Conservation (phyloP, 139 green algal species). For the Deuterostichococcus epilithicus region DNA sequence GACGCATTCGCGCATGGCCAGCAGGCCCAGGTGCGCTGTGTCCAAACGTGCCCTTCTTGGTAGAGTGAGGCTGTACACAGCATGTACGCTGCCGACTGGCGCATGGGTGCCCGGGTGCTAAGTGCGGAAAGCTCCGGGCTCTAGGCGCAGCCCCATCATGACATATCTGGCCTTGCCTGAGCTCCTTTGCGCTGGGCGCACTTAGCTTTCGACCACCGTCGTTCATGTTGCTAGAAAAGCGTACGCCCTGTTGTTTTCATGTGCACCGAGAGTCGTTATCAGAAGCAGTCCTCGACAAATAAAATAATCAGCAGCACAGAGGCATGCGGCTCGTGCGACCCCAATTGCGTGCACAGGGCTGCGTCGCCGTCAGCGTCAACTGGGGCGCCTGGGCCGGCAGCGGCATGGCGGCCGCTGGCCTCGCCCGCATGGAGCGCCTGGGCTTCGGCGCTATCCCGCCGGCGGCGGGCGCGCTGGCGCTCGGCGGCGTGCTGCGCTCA, state of each 20-base stretch:
- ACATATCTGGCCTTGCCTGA: too few species aligned
- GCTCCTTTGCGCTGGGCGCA: too few species aligned
- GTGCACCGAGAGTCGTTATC: too few species aligned
- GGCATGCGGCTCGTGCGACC: neutral
- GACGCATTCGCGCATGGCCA: constrained; percentile 21
- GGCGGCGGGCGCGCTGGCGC: constrained; percentile 8
- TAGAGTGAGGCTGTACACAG: too few species aligned
- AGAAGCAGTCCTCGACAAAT: too few species aligned
- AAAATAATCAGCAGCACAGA: neutral
- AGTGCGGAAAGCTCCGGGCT: too few species aligned
- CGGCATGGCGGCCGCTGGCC: constrained; percentile 41
- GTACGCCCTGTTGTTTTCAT: too few species aligned
- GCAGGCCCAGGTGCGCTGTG: neutral
- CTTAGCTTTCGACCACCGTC: too few species aligned
- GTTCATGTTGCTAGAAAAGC: too few species aligned
- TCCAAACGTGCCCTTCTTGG: neutral
- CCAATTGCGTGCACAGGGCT: neutral
- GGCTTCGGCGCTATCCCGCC: constrained; percentile 32
- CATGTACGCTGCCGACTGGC: too few species aligned
- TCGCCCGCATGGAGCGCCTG: constrained; percentile 35
- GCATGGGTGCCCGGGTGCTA: too few species aligned
- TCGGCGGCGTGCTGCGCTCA: constrained; percentile 10
- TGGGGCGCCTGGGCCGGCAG: constrained; percentile 34
- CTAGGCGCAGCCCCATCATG: too few species aligned
- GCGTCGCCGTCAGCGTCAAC: constrained; percentile 26